Percentiles rank a stretch among this genome's conserved stretches.
These are phyloP conservation scores for Trichothecium sympodiale DNA, from an alignment of 2,329 filamentous ascomycete species.

Conservation along the genomic window DNA sequence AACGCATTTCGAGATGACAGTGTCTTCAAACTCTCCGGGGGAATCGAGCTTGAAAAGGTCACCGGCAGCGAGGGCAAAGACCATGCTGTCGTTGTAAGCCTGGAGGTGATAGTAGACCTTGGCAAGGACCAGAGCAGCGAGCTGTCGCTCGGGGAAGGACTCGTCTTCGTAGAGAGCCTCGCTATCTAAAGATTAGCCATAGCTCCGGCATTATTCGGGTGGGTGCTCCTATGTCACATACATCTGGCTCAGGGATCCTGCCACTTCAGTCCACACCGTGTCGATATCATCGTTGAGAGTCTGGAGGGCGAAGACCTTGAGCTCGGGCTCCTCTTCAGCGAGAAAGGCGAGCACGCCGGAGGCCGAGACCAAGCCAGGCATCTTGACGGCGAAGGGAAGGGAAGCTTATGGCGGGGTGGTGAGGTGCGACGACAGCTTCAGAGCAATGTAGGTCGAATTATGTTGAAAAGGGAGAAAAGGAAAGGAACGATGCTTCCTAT, in stretches of 20 bases:
- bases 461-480: slow-evolving; percentile 3
- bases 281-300: slow-evolving; percentile 95
- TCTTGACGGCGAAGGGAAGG: slow-evolving; percentile 27
- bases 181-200: slow-evolving; percentile 33
- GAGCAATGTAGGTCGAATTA: slow-evolving; percentile 1
- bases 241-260: slow-evolving; percentile 87
- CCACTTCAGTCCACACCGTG: slow-evolving; percentile 94
- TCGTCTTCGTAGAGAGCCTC: slow-evolving; percentile 98
- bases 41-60: slow-evolving; percentile 89
- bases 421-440: slow-evolving; percentile 3
- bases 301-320: slow-evolving; percentile 90
- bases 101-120: slow-evolving; percentile 99
- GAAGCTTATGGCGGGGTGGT: slow-evolving; percentile 1
- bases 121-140: slow-evolving; percentile 86
- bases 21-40: slow-evolving; percentile 94
- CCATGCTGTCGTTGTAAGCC: slow-evolving; percentile 99
- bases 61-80: slow-evolving; percentile 87
- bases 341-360: slow-evolving; percentile 92
- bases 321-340: slow-evolving; percentile 84
- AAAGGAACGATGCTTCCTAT: neutral
- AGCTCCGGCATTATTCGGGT: too few relatives aligned
- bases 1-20: slow-evolving; percentile 95
- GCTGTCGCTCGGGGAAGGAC: slow-evolving; percentile 81
- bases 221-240: slow-evolving; percentile 28
- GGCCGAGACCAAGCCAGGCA: slow-evolving; percentile 91